Base-by-base conservation (phyloP, 2,329 filamentous ascomycete species). In the Pyricularia grisea region DNA sequence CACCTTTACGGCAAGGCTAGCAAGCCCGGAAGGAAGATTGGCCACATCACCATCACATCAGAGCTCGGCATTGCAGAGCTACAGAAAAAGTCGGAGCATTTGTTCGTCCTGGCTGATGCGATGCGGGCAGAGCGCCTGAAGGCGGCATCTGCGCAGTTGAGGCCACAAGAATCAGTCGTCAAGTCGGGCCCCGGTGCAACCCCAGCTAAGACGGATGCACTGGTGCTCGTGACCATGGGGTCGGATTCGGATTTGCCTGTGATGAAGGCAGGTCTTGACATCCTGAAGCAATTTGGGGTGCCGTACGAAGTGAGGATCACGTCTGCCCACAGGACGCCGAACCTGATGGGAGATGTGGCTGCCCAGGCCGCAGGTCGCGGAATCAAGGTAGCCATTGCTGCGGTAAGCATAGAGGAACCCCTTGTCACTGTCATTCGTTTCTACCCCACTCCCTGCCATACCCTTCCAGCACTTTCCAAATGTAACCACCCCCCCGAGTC, bases 1-100 rank as follows among this genome's bases (percentile, higher is more conserved):
- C 94, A 99, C 75, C 87, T 97, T 65, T 99, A 99, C 80, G 94
- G 94, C 75, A 98, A 98, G 80, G 88, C 87, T 65, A 91, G 93
- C 30, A 92, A 93, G 74, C 92, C 92, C 4, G 91, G 92, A 42
- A 90, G 95, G 65, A 99, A 98, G 79, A 98, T 98, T 81, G 94
- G 94, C 12, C 95, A 99, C 78, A 88, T 99, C 73, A 98, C 94
- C 0, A 81, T 97, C 55, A 91, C 92, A 1, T 33, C 30, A 25
- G 23, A 67, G 36, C 28, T 28, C 11, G 89, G 88, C 0, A 81
- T 85, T 55, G 84, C 89, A 74, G 88, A 90, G n/a, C 79, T 88
- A 20, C 82, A 85, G 70, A 72, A 77, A 76, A 82, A 84, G 20
- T 85, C 89, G 17, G 87, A 90, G 55, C 87, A 90, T 67, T 84